These are phyloP conservation scores for Fraxinus angustifolia DNA, from an alignment of 305 asterid species.

Conservation along the genomic window DNA sequence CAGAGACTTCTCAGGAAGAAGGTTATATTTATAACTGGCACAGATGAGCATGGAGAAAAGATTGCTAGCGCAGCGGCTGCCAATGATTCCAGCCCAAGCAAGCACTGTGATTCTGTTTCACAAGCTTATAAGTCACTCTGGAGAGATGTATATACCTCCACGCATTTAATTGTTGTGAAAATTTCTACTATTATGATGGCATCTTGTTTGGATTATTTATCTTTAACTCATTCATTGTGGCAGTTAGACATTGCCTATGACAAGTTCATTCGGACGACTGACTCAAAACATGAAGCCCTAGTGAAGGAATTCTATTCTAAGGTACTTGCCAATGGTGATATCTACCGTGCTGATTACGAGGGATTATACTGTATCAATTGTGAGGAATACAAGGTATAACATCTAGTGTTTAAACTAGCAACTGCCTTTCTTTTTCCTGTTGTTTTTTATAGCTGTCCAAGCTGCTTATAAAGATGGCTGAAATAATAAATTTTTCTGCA, in stretches of 20 bases:
- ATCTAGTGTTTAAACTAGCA: slow-evolving; percentile 14
- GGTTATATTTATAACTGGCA: slow-evolving; percentile 88
- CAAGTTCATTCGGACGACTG: slow-evolving; percentile 87
- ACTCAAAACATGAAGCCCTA: slow-evolving; percentile 66
- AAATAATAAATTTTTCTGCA: not conserved
- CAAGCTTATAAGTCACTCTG: slow-evolving; percentile 74
- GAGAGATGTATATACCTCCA: slow-evolving; percentile 55
- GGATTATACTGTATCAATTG: slow-evolving; percentile 93
- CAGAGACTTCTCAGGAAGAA: slow-evolving; percentile 84
- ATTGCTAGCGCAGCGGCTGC: slow-evolving; percentile 91
- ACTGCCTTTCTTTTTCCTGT: not conserved
- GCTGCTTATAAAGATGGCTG: not conserved
- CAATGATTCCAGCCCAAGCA: slow-evolving; percentile 59
- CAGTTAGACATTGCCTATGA: slow-evolving; percentile 85
- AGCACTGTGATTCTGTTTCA: slow-evolving; percentile 80
- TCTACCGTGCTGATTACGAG: slow-evolving; percentile 88
- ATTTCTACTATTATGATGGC: not conserved
- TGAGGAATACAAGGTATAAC: slow-evolving; percentile 88
- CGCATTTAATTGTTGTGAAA: not conserved
- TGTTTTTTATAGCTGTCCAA: not conserved
- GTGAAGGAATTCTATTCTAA: slow-evolving; percentile 81
- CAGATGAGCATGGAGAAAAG: slow-evolving; percentile 98
- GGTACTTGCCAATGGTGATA: slow-evolving; percentile 84
- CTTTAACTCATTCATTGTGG: slow-evolving; percentile 26
- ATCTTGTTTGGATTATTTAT: slow-evolving; percentile 13